These are phyloP conservation scores for Wickerhamomyces kurtzmanii DNA, from an alignment of 805 yeast genomes.

Conservation along the genomic window DNA sequence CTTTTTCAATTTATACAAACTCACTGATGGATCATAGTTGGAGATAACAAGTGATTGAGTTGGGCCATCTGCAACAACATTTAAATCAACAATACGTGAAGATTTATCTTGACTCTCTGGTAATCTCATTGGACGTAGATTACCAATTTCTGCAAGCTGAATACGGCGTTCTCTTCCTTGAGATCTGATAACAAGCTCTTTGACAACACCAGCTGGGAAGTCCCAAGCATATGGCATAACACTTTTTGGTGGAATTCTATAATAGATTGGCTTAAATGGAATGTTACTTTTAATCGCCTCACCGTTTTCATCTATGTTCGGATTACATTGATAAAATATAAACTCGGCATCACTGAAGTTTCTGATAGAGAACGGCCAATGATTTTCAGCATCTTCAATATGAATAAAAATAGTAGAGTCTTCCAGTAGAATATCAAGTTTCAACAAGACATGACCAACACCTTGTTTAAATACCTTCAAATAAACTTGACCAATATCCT, in stretches of 20 bases:
- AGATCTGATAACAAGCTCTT: constrained; percentile 67
- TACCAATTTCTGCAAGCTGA: constrained; percentile 90
- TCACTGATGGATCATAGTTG: constrained; percentile 67
- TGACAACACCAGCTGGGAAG: constrained; percentile 81
- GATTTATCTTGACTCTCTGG: constrained; percentile 34
- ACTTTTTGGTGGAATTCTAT: constrained; percentile 77
- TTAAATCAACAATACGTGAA: constrained; percentile 62
- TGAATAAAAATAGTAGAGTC: constrained; percentile 74
- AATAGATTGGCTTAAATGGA: constrained; percentile 68
- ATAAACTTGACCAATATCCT: constrained; percentile 75
- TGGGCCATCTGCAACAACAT: constrained; percentile 95
- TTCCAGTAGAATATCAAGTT: constrained; percentile 69
- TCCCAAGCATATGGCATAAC: constrained; percentile 99
- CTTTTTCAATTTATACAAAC: constrained; percentile 50
- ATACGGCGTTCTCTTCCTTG: constrained; percentile 69
- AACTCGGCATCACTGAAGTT: constrained; percentile 87
- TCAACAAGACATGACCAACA: constrained; percentile 60
- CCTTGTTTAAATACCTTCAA: constrained; percentile 57
- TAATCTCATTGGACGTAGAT: constrained; percentile 74
- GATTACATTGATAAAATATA: constrained; percentile 79
- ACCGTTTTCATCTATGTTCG: constrained; percentile 55
- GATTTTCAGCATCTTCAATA: constrained; percentile 57
- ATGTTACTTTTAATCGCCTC: constrained; percentile 37
- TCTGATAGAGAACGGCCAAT: constrained; percentile 91
- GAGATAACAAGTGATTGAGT: constrained; percentile 81